Evolutionary conservation across 2,329 filamentous ascomycete genomes (phyloP).

Genomic region (Macrophomina phaseolina): DNA sequence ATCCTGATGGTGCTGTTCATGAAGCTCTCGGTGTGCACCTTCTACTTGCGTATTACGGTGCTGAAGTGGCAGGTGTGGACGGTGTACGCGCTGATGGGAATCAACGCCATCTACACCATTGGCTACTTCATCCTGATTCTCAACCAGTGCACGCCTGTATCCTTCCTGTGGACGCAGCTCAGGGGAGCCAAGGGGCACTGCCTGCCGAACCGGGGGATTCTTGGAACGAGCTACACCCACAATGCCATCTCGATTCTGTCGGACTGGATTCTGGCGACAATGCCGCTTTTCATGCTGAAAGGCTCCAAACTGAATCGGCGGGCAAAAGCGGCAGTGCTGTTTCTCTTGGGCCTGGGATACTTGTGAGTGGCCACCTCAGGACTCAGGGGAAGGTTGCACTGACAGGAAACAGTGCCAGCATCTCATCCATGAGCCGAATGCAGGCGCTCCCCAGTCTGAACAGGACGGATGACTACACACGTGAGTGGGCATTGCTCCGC

Average conservation of each 20-base stretch:
- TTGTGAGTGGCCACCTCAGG: not conserved
- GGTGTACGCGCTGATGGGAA: not conserved
- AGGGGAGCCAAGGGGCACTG: conserved; percentile 8
- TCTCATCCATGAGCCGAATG: conserved; percentile 16
- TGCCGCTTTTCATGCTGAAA: conserved; percentile 20
- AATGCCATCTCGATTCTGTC: conserved; percentile 20
- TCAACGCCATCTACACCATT: conserved; percentile 13
- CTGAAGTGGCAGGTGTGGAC: conserved; percentile 13
- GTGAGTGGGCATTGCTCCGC: not conserved
- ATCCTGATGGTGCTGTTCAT: conserved; percentile 12
- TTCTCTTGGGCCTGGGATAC: conserved; percentile 11
- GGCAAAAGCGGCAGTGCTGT: conserved; percentile 10
- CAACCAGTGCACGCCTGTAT: conserved; percentile 15
- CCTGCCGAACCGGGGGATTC: not conserved
- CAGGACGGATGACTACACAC: conserved; percentile 12
- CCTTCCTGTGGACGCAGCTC: conserved; percentile 8
- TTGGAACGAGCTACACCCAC: conserved; percentile 18
- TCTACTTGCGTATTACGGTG: conserved; percentile 11
- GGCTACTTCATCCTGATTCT: conserved; percentile 19
- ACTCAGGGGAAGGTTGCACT: not conserved
- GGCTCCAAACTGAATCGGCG: conserved; percentile 12
- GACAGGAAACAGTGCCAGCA: not conserved
- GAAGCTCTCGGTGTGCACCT: conserved; percentile 10
- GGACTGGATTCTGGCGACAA: conserved; percentile 7
- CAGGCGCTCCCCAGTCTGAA: conserved; percentile 3